Evolutionary conservation across 2,329 filamentous ascomycete species (phyloP).

Genomic region (Cercospora sojina): DNA sequence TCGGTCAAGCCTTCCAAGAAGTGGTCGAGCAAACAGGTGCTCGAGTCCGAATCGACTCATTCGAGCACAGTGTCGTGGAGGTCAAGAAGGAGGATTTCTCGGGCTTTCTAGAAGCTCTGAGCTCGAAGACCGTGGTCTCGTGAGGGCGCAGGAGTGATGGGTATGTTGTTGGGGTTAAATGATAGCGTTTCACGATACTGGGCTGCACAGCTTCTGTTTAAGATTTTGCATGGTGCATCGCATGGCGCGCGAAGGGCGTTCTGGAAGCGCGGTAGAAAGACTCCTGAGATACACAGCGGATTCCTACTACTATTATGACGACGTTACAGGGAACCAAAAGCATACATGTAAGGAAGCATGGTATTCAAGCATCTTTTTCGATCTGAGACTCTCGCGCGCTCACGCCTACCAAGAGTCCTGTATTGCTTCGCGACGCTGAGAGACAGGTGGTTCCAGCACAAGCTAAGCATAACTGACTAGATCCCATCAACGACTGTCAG

Average conservation of each 20-base stretch:
- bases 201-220: constrained; percentile 2
- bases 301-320: neutral
- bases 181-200: constrained; percentile 9
- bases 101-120: constrained; percentile 86
- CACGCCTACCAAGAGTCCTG: neutral
- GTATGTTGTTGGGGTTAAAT: constrained; percentile 2
- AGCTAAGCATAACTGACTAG: neutral
- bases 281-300: constrained; percentile 8
- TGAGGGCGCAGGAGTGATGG: constrained; percentile 25
- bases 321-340: neutral
- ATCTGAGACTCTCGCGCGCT: neutral
- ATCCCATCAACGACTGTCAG: neutral
- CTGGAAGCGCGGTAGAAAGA: neutral
- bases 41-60: constrained; percentile 87
- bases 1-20: constrained; percentile 93
- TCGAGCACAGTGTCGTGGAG: constrained; percentile 95
- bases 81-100: constrained; percentile 94
- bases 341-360: constrained; percentile 4
- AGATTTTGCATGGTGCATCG: constrained; percentile 1
- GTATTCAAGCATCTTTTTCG: neutral
- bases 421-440: neutral
- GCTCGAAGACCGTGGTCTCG: constrained; percentile 80
- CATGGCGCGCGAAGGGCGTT: constrained; percentile 2
- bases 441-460: neutral
- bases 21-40: constrained; percentile 90